Conservation (phyloP, 2,329 filamentous ascomycete species). For the Grosmannia penicillata region DNA sequence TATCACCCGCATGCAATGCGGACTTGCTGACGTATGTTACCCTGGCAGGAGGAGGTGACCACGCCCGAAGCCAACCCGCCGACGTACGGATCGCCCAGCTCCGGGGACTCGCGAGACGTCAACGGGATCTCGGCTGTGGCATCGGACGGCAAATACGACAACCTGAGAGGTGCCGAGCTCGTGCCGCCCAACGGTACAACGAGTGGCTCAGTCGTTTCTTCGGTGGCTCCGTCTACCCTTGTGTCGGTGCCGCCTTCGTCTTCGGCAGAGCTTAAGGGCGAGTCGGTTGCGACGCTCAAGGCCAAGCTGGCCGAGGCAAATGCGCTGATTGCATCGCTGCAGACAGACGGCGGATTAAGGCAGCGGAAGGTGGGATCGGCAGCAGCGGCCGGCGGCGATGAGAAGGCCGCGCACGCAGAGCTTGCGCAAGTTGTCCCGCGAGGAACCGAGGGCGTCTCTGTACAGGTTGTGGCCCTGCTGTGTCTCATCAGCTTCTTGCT, state of each 20-base stretch:
- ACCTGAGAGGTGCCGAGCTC: conserved; percentile 6
- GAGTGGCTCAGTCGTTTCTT: neutral
- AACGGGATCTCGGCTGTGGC: conserved; percentile 7
- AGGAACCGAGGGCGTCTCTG: conserved; percentile 63
- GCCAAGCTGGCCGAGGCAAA: conserved; percentile 45
- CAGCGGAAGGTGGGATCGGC: conserved; percentile 49
- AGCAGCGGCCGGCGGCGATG: no score
- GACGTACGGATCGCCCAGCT: conserved; percentile 17
- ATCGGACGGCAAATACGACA: conserved; percentile 6
- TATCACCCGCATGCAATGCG: no score
- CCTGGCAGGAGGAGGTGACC: conserved; percentile 18
- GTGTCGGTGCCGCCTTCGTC: neutral
- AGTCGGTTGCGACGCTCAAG: conserved; percentile 15
- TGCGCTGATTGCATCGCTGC: conserved; percentile 54
- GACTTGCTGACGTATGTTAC: neutral
- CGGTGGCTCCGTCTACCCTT: neutral
- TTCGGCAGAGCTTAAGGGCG: conserved; percentile 6
- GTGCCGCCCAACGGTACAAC: conserved; percentile 1
- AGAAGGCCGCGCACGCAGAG: conserved; percentile 18
- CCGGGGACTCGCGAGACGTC: conserved; percentile 11
- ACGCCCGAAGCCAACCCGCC: conserved; percentile 18
- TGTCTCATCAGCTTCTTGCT: conserved; percentile 86
- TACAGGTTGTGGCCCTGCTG: conserved; percentile 69
- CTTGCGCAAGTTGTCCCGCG: conserved; percentile 39
- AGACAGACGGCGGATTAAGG: conserved; percentile 56